phyloP scores from a whole-genome alignment of 805 yeast genomes.

The Candida orba region DNA sequence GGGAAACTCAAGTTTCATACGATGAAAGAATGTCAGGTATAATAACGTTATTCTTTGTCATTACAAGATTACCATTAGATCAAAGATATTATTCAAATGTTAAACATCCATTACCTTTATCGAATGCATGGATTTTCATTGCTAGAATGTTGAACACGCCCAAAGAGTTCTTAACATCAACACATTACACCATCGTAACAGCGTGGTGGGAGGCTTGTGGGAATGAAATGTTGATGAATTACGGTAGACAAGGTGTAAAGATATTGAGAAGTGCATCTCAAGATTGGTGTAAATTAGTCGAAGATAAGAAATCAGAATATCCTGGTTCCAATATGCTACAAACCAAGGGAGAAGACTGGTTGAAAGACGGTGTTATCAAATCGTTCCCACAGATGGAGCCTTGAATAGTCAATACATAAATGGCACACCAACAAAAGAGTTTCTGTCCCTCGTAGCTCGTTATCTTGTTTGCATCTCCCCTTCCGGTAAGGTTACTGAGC shows the following conservation, averaged over 20 bases:
- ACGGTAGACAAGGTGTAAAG: constrained; percentile 67
- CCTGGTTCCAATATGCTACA: constrained; percentile 77
- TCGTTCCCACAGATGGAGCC: constrained; percentile 29
- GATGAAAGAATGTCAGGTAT: constrained; percentile 88
- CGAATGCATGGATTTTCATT: constrained; percentile 61
- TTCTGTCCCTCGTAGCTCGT: no score
- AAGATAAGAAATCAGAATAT: constrained; percentile 35
- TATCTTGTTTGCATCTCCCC: neutral
- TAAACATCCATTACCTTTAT: constrained; percentile 49
- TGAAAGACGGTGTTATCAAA: constrained; percentile 36
- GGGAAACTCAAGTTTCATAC: constrained; percentile 57
- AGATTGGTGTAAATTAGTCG: constrained; percentile 47
- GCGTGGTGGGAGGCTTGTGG: constrained; percentile 94
- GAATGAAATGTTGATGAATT: constrained; percentile 42
- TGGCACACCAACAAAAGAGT: no score
- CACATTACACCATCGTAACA: constrained; percentile 64
- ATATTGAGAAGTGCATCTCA: constrained; percentile 39
- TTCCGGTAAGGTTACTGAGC: neutral
- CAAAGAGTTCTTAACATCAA: constrained; percentile 42
- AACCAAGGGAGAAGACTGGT: constrained; percentile 79
- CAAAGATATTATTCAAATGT: constrained; percentile 21
- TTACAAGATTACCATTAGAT: constrained; percentile 46
- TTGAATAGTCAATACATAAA: no score
- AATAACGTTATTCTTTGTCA: constrained; percentile 67
- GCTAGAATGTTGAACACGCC: constrained; percentile 64